phyloP scores from a whole-genome alignment of 352 stramenopile genomes.

The Globisporangium nodosum region DNA sequence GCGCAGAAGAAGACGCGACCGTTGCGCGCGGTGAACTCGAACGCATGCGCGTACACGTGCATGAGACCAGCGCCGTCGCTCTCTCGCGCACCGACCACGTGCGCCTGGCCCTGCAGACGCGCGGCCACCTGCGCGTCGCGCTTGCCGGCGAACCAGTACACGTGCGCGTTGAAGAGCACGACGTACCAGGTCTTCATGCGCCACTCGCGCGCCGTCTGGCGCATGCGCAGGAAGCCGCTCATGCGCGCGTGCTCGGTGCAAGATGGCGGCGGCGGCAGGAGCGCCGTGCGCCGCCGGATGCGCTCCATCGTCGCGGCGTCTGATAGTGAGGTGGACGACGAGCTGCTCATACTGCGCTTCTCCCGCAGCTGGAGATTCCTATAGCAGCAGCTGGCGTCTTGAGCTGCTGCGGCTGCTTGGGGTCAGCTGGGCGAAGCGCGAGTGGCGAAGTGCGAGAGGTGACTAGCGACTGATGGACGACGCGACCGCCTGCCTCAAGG shows the following conservation, averaged over 20 bases:
- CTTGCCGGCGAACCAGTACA: slow-evolving; percentile 27
- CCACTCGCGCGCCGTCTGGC: slow-evolving; percentile 24
- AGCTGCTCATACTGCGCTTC: not conserved
- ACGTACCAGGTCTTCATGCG: slow-evolving; percentile 43
- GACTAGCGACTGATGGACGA: no score
- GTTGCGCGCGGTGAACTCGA: slow-evolving; percentile 20
- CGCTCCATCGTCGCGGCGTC: not conserved
- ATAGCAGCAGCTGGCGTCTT: no score
- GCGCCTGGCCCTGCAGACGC: slow-evolving; percentile 14
- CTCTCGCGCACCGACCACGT: slow-evolving; percentile 8
- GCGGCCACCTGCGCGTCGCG: slow-evolving; percentile 21
- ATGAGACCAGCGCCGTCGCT: slow-evolving; percentile 19
- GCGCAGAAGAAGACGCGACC: slow-evolving; percentile 28
- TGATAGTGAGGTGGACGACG: not conserved
- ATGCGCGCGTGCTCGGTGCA: slow-evolving; percentile 1
- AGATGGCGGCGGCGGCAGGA: not conserved
- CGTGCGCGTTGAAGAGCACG: slow-evolving; percentile 20
- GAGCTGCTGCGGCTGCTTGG: no score
- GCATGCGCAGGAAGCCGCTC: slow-evolving; percentile 27
- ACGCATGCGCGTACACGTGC: slow-evolving; percentile 26
- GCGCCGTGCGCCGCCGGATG: not conserved
- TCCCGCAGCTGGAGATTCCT: no score
- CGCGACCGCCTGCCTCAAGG: no score
- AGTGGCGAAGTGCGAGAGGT: no score
- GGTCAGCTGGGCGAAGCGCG: no score